Base-by-base conservation (phyloP, 1,139 yeast genomes). In the Nakaseomyces uthaithaninus region DNA sequence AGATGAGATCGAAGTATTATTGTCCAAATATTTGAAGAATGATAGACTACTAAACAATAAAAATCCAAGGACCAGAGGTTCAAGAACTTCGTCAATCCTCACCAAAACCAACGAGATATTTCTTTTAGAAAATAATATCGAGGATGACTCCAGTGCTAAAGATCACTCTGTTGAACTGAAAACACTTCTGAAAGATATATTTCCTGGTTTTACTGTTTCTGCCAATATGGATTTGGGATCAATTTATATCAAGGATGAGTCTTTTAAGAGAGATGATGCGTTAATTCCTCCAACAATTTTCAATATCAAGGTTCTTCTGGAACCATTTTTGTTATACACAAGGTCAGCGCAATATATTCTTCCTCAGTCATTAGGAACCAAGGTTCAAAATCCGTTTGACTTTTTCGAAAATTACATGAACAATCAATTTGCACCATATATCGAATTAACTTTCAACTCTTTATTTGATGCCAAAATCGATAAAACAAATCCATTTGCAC, bases 261-360 rank as follows among this genome's bases (percentile, higher is more conserved):
- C 71, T 3, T 69, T 69, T 48, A 69, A 75, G 11, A 70, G 71
- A 48, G 80, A 82, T 42, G 80, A 80, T 45, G 73, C 81, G 1
- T 66, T 89, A 33, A 84, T 84, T 1, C 79, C 83, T 0, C 77
- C 86, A 3, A 78, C 78, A 52, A 72, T 86, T n/a, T 78, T 82
- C 62, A 85, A 87, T 53, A 84, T 87, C 80, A 72, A 93, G 49
- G 73, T 84, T 3, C 72, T 86, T 20, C 45, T 67, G 17, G 71
- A 65, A 47, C 77, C 83, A 1, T 75, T 77, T 35, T 59, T 67
- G 39, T 60, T 71, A 26, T 72, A 75, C 39, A 63, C 67, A 10
- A 66, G 64, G 24, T 80, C 80, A 37, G 67, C 81, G 38, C 66
- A 68, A 30, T 57, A 53, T 34, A 64, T 65, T 53, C 42, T 71